A percentile compares a stretch with the other conserved stretches of the same genome.
phyloP scores from a whole-genome alignment of 1,284 basidiomycete genomes.

The Afroboletus lepidellus region DNA sequence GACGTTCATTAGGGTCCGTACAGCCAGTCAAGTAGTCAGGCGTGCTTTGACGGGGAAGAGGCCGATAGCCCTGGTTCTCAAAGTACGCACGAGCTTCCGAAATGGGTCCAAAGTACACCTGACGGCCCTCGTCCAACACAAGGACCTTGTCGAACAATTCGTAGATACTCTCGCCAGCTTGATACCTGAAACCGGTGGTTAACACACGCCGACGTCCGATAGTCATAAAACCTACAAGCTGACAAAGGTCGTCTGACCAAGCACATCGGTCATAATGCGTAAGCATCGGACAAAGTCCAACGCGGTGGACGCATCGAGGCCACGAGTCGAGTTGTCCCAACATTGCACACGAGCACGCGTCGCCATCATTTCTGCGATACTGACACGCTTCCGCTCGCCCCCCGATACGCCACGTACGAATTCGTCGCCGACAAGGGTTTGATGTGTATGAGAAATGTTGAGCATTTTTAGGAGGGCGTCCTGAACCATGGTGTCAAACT shows the following conservation, averaged over 20 bases:
- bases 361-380: constrained; percentile 84
- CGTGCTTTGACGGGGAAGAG: constrained; percentile 72
- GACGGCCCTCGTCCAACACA: constrained; percentile 79
- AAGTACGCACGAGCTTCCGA: constrained; percentile 77
- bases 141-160: constrained; percentile 80
- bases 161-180: constrained; percentile 77
- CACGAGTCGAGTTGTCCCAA: constrained; percentile 84
- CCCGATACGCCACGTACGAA: constrained; percentile 85
- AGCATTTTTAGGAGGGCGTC: constrained; percentile 73
- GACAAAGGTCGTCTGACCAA: constrained; percentile 76
- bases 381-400: constrained; percentile 85
- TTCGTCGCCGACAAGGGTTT: constrained; percentile 83
- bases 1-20: constrained; percentile 84
- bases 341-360: constrained; percentile 75
- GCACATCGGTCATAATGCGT: constrained; percentile 75
- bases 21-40: constrained; percentile 80
- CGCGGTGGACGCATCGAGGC: constrained; percentile 85
- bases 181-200: constrained; percentile 53
- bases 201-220: constrained; percentile 13
- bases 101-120: constrained; percentile 80
- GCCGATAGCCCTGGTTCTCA: constrained; percentile 71
- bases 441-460: constrained; percentile 72
- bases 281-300: constrained; percentile 75
- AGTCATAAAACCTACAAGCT: constrained; percentile 53
- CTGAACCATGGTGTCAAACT: constrained; percentile 57